Percentiles rank a stretch among this genome's conserved stretches.
Conservation (phyloP, 2,329 filamentous ascomycete species). For the Talaromyces amestolkiae region DNA sequence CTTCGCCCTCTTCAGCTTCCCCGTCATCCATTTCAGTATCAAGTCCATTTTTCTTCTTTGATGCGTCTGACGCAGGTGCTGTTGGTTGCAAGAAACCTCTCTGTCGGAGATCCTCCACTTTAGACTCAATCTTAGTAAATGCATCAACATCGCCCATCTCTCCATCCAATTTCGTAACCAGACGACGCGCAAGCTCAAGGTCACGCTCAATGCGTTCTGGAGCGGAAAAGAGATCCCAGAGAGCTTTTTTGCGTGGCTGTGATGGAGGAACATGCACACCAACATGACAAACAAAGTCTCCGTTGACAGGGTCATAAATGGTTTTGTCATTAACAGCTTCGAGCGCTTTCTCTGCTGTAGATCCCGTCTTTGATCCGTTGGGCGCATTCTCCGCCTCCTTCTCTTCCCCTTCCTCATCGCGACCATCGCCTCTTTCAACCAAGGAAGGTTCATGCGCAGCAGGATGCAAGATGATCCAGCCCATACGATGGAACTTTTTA, state of each 20-base stretch:
- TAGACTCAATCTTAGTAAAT: constrained; percentile 76
- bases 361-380: constrained; percentile 29
- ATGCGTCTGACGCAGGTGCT: constrained; percentile 39
- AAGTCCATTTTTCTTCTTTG: constrained; percentile 53
- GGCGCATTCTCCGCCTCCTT: constrained; percentile 41
- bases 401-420: constrained; percentile 64
- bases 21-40: constrained; percentile 14
- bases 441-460: constrained; percentile 64
- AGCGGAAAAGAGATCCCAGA: constrained; percentile 95
- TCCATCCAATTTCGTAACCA: constrained; percentile 80
- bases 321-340: constrained; percentile 97
- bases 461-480: constrained; percentile 95
- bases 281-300: constrained; percentile 96
- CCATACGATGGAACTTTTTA: constrained; percentile 95
- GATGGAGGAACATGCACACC: constrained; percentile 88
- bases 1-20: constrained; percentile 76
- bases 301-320: constrained; percentile 87
- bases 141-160: constrained; percentile 80
- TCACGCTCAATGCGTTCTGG: constrained; percentile 93
- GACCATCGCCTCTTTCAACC: constrained; percentile 69
- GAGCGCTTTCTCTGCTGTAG: constrained; percentile 77
- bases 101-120: constrained; percentile 74
- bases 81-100: constrained; percentile 73
- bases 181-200: constrained; percentile 73
- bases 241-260: constrained; percentile 84